Evolutionary conservation across 2,329 filamentous ascomycete genomes (phyloP).

Genomic region (Pezicula neosporulosa): DNA sequence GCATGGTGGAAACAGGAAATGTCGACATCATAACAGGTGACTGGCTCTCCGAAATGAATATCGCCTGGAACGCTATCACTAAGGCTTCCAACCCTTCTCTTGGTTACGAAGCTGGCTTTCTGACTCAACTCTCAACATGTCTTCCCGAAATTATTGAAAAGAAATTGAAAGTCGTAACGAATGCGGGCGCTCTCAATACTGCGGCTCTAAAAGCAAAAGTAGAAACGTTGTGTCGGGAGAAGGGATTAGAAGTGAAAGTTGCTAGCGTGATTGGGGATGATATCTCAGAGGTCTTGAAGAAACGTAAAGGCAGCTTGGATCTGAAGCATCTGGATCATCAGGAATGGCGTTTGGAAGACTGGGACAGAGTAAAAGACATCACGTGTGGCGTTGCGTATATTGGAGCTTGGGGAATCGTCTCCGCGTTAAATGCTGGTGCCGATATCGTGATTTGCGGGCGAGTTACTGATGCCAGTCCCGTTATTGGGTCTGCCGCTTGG

Average conservation of each 20-base stretch:
- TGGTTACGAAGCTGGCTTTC: conserved; percentile 22
- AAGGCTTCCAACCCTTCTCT: conserved; percentile 12
- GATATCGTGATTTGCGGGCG: conserved; percentile 41
- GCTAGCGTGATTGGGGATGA: conserved; percentile 12
- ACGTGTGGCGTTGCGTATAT: conserved; percentile 25
- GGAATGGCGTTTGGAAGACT: conserved; percentile 13
- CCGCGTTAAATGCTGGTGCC: conserved; percentile 34
- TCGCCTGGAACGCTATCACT: conserved; percentile 26
- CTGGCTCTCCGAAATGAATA: conserved; percentile 34
- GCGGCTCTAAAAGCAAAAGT: conserved; percentile 4
- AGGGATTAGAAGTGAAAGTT: conserved; percentile 5
- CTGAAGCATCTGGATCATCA: conserved; percentile 9
- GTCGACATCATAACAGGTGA: conserved; percentile 38
- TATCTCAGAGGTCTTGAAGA: conserved; percentile 2
- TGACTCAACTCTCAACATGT: conserved; percentile 11
- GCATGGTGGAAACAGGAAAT: conserved; percentile 22
- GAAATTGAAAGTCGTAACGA: conserved; percentile 10
- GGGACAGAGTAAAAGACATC: conserved; percentile 9
- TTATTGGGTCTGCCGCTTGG: conserved; percentile 38
- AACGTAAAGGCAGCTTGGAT: neutral
- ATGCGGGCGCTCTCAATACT: conserved; percentile 12
- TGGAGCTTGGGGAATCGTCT: conserved; percentile 35
- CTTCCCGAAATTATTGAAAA: conserved; percentile 5
- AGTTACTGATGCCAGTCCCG: conserved; percentile 38
- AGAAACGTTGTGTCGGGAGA: conserved; percentile 3